Percentiles rank a stretch among this genome's conserved stretches.
phyloP scores from a whole-genome alignment of 345 rosid genomes.

The Mangifera indica region DNA sequence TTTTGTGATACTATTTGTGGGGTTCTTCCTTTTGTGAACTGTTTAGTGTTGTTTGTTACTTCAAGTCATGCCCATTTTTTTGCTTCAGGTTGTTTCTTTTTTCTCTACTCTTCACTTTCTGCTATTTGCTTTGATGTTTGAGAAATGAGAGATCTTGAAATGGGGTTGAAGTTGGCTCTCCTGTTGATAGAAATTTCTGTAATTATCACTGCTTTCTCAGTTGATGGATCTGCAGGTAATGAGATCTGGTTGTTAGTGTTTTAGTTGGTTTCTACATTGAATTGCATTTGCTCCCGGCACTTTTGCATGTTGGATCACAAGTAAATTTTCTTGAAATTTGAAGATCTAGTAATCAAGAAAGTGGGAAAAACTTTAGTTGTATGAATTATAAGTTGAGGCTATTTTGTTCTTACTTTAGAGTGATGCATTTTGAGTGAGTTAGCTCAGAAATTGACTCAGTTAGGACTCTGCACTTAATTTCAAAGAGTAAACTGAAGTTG shows the following conservation, averaged over 20 bases:
- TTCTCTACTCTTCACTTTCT: constrained; percentile 9
- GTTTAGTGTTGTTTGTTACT: constrained; percentile 26
- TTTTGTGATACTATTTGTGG: constrained; percentile 38
- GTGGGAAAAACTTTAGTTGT: neutral
- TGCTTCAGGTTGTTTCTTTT: constrained; percentile 24
- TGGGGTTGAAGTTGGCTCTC: constrained; percentile 37
- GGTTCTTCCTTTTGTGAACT: constrained; percentile 28
- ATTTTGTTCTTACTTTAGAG: neutral
- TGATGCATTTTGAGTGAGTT: constrained; percentile 1
- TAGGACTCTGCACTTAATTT: constrained; percentile 10
- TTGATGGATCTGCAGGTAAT: constrained; percentile 64
- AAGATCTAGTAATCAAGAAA: constrained; percentile 21
- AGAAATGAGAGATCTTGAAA: constrained; percentile 35
- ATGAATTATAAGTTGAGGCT: neutral
- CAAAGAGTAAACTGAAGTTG: constrained; percentile 12
- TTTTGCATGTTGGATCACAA: neutral
- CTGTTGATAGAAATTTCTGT: constrained; percentile 31
- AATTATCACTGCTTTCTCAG: constrained; percentile 25
- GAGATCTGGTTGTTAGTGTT: constrained; percentile 9
- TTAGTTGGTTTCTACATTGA: constrained; percentile 11
- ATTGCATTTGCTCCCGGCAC: constrained; percentile 7
- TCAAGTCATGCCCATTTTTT: constrained; percentile 28
- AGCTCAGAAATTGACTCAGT: constrained; percentile 5
- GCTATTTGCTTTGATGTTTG: constrained; percentile 18
- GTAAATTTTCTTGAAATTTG: constrained; percentile 16